A percentile compares a stretch with the other conserved stretches of the same genome.
Evolutionary conservation across 306 rosid genomes (phyloP).

Genomic region (Abrus precatorius): DNA sequence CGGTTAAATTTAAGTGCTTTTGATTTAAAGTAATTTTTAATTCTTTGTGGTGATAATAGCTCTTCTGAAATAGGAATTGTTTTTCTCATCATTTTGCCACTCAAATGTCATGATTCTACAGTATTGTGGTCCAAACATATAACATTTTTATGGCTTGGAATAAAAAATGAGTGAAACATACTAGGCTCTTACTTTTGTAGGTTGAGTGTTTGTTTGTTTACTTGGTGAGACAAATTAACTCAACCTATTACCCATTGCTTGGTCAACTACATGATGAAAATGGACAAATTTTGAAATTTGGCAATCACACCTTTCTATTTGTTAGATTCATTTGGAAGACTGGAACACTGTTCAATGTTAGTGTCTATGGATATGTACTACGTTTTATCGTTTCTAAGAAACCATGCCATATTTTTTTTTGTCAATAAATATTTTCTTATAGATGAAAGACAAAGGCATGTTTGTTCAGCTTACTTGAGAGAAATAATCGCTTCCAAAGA

Average conservation of each 20-base stretch:
- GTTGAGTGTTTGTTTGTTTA: constrained; percentile 3
- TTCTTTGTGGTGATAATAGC: constrained; percentile 38
- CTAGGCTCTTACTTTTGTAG: neutral
- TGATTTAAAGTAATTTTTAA: constrained; percentile 15
- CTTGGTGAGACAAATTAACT: neutral
- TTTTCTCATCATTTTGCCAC: neutral
- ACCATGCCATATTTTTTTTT: neutral
- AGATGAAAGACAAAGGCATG: neutral
- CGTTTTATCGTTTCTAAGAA: neutral
- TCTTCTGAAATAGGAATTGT: constrained; percentile 20
- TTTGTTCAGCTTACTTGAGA: too few species aligned
- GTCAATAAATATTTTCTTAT: neutral
- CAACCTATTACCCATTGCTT: neutral
- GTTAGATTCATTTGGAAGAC: constrained; percentile 7
- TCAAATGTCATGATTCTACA: neutral
- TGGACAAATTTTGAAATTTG: constrained; percentile 25
- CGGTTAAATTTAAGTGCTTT: constrained; percentile 8
- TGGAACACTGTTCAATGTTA: neutral
- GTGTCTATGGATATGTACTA: neutral
- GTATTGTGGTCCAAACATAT: constrained; percentile 29
- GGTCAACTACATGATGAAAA: neutral
- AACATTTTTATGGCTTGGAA: constrained; percentile 10
- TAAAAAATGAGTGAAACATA: constrained; percentile 13
- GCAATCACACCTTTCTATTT: constrained; percentile 11
- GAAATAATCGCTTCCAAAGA: too few species aligned